Evolutionary conservation across 1,284 basidiomycete species (phyloP).

Genomic region (Gomphus sp.): DNA sequence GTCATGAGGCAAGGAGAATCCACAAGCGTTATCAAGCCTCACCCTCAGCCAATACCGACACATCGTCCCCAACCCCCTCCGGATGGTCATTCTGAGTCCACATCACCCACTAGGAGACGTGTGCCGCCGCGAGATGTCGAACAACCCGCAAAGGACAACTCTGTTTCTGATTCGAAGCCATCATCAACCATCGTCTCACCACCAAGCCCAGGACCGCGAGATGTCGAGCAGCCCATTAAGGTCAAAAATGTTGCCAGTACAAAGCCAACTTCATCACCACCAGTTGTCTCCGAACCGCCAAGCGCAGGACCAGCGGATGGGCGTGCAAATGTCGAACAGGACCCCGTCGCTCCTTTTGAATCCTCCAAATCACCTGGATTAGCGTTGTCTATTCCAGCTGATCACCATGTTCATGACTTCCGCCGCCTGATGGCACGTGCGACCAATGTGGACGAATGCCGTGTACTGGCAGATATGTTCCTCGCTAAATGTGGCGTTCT

Average conservation of each 20-base stretch:
- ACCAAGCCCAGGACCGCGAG: neutral
- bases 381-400: conserved; percentile 17
- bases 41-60: neutral
- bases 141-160: neutral
- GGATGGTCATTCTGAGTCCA: neutral
- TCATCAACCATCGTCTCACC: neutral
- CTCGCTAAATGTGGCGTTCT: conserved; percentile 50
- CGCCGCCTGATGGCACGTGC: conserved; percentile 62
- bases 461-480: conserved; percentile 75
- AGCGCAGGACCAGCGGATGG: neutral
- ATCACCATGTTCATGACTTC: conserved; percentile 51
- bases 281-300: neutral
- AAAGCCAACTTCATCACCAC: neutral
- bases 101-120: neutral
- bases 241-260: no score
- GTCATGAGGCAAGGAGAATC: neutral
- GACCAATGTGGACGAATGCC: conserved; percentile 73
- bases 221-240: no score
- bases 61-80: neutral
- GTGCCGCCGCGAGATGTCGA: neutral
- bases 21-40: neutral
- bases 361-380: neutral
- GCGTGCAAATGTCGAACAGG: conserved; percentile 1
- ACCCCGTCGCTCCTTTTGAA: neutral
- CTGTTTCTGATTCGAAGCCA: neutral